Evolutionary conservation across 2,329 filamentous ascomycete genomes (phyloP).

Genomic region (Penicillium aurantiogriseum): DNA sequence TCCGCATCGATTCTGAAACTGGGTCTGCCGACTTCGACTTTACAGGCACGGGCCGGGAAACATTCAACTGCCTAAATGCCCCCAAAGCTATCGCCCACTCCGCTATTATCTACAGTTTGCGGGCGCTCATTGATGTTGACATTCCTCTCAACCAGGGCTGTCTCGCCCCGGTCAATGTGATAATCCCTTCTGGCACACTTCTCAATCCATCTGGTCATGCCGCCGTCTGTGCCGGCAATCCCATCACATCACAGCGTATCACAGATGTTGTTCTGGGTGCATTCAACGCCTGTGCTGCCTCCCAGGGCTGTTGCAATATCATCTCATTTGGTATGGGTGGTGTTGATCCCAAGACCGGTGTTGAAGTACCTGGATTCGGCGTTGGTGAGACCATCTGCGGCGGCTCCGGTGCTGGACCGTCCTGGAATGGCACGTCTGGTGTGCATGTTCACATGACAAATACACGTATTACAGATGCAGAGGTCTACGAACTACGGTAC

Average conservation of each 20-base stretch:
- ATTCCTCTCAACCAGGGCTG: slow-evolving; percentile 82
- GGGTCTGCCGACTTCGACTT: slow-evolving; percentile 73
- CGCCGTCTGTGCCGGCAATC: slow-evolving; percentile 74
- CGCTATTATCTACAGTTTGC: slow-evolving; percentile 51
- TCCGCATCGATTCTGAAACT: slow-evolving; percentile 71
- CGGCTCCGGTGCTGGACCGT: slow-evolving; percentile 68
- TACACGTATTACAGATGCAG: slow-evolving; percentile 75
- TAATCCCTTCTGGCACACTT: slow-evolving; percentile 64
- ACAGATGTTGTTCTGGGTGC: slow-evolving; percentile 75
- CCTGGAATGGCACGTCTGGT: slow-evolving; percentile 69
- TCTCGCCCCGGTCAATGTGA: slow-evolving; percentile 65
- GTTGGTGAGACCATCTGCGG: slow-evolving; percentile 83
- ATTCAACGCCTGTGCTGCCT: slow-evolving; percentile 70
- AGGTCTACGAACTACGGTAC: slow-evolving; percentile 76
- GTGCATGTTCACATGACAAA: slow-evolving; percentile 84
- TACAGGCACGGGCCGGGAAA: slow-evolving; percentile 61
- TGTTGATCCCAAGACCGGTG: slow-evolving; percentile 14
- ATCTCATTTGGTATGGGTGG: slow-evolving; percentile 39
- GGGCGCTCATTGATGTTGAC: slow-evolving; percentile 71
- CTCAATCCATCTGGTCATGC: slow-evolving; percentile 68
- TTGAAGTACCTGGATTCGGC: slow-evolving; percentile 52
- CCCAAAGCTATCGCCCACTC: slow-evolving; percentile 73
- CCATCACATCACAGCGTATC: slow-evolving; percentile 70
- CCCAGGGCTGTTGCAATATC: slow-evolving; percentile 74
- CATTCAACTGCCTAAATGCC: slow-evolving; percentile 72